A percentile compares a stretch with the other conserved stretches of the same genome.
Conservation (phyloP, 306 rosid species). For the Astragalus glycyphyllos region DNA sequence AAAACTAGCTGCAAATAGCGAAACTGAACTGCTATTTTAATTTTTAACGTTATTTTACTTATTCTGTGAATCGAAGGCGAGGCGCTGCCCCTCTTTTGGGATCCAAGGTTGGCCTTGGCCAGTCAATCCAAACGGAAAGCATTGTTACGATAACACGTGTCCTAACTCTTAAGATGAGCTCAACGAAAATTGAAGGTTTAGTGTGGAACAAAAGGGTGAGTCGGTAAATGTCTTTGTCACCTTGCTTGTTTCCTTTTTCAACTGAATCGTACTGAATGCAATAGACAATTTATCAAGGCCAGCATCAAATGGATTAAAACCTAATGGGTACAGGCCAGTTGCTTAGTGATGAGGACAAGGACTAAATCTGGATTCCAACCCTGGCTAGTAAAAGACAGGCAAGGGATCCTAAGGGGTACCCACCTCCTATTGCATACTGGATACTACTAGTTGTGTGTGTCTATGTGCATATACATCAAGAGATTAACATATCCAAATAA, state of each 20-base stretch:
- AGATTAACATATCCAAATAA: conserved; percentile 14
- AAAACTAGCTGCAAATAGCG: not conserved
- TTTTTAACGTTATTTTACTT: too few species aligned
- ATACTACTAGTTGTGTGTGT: not conserved
- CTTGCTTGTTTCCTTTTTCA: conserved; percentile 11
- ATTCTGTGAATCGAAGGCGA: too few species aligned
- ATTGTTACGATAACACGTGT: too few species aligned
- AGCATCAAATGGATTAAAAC: conserved; percentile 22
- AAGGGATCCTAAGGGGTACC: not conserved
- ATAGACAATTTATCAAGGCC: conserved; percentile 10
- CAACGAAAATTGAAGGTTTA: too few species aligned
- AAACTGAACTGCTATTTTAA: too few species aligned
- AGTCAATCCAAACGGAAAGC: too few species aligned
- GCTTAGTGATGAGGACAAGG: conserved; percentile 34
- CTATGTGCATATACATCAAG: not conserved
- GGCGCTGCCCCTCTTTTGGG: too few species aligned
- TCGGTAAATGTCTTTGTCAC: conserved; percentile 14
- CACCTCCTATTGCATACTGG: conserved; percentile 1
- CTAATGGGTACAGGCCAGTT: conserved; percentile 8
- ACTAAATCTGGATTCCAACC: conserved; percentile 22
- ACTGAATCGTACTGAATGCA: conserved; percentile 33
- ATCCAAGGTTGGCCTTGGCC: too few species aligned
- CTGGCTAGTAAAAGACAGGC: conserved; percentile 14
- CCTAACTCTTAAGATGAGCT: too few species aligned
- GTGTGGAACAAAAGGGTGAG: not conserved